These are phyloP conservation scores for Torulaspora franciscae DNA, from an alignment of 805 yeast genomes.

Conservation along the genomic window DNA sequence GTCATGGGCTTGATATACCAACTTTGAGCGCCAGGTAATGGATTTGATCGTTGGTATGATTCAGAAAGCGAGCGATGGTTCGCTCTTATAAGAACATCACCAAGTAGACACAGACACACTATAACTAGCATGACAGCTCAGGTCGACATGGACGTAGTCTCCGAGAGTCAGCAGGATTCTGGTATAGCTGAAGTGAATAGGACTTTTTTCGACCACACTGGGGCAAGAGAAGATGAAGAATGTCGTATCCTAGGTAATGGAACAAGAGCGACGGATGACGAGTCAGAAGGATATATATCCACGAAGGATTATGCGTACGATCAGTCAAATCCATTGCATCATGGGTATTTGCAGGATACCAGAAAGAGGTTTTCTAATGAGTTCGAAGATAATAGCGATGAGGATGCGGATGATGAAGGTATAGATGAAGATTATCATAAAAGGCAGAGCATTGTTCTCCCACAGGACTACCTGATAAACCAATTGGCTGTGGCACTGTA, in stretches of 20 bases:
- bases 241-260: constrained; percentile 10
- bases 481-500: constrained; percentile 78
- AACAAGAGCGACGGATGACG: constrained; percentile 5
- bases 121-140: neutral
- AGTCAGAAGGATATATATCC: constrained; percentile 39
- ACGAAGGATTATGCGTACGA: constrained; percentile 83
- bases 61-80: neutral
- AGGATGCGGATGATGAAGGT: constrained; percentile 17
- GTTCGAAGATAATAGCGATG: constrained; percentile 24
- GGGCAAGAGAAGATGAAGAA: constrained; percentile 16
- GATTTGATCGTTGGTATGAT: neutral
- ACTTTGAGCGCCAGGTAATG: neutral
- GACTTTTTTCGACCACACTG: constrained; percentile 4
- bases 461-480: constrained; percentile 39
- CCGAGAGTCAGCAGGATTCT: neutral
- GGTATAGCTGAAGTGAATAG: neutral
- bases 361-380: constrained; percentile 14
- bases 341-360: constrained; percentile 45
- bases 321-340: constrained; percentile 61
- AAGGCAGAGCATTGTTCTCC: constrained; percentile 34
- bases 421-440: constrained; percentile 18
- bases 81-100: neutral
- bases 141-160: neutral
- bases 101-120: neutral
- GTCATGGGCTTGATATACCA: constrained; percentile 42